Percentiles rank a stretch among this genome's conserved stretches.
Evolutionary conservation across 352 stramenopile genomes (phyloP).

Genomic region (Lagenidium sp.): DNA sequence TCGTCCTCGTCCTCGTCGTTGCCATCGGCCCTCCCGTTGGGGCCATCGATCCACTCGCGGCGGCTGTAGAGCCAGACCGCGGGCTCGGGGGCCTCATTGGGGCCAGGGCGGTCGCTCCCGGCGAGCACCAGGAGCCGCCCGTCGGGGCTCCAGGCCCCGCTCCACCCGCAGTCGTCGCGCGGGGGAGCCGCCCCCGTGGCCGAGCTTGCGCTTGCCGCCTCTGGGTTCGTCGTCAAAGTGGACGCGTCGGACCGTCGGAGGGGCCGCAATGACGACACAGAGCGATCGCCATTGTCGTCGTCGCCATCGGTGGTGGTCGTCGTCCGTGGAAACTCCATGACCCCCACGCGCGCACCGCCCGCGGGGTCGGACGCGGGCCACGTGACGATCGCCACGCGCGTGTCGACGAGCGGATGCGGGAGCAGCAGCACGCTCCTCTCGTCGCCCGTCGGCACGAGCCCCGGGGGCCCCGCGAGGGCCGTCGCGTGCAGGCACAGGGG

Average conservation of each 20-base stretch:
- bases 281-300: no score
- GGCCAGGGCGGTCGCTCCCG: constrained; percentile 18
- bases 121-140: constrained; percentile 35
- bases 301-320: neutral
- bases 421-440: no score
- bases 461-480: no score
- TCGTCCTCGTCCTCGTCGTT: neutral
- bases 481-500: no score
- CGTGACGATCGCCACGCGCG: constrained; percentile 1
- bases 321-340: no score
- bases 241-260: no score
- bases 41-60: constrained; percentile 23
- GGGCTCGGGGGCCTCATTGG: constrained; percentile 5
- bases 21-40: neutral
- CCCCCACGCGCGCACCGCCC: neutral
- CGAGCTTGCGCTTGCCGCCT: neutral
- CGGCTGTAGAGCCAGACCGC: constrained; percentile 37
- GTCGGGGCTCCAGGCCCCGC: constrained; percentile 32
- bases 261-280: no score
- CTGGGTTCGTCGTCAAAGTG: no score
- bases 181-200: neutral
- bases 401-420: no score
- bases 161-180: constrained; percentile 1
- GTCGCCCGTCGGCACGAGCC: no score
- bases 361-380: neutral